Conservation (phyloP, 768 basidiomycete species). For the Pulveroboletus sp. region DNA sequence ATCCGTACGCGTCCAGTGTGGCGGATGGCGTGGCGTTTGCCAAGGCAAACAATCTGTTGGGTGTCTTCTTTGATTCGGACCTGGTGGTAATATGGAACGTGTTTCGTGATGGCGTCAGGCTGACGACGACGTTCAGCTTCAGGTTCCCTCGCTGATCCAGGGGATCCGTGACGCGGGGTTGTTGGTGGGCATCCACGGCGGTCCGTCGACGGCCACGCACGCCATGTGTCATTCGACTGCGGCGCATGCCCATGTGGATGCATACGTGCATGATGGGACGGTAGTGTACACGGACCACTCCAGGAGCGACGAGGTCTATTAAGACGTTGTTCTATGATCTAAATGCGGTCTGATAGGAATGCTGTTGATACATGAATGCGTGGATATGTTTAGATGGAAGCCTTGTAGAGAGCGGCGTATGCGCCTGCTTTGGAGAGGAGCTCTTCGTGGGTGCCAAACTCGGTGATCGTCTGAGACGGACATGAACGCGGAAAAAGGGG, state of each 20-base stretch:
- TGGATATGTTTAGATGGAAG: constrained; percentile 49
- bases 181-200: constrained; percentile 82
- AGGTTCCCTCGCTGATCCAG: constrained; percentile 87
- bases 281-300: constrained; percentile 68
- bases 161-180: constrained; percentile 88
- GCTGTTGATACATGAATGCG: constrained; percentile 21
- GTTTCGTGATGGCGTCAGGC: constrained; percentile 10
- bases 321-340: constrained; percentile 26
- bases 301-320: constrained; percentile 41
- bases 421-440: constrained; percentile 56
- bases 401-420: constrained; percentile 68
- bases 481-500: constrained; percentile 17
- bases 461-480: constrained; percentile 58
- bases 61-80: constrained; percentile 84
- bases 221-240: constrained; percentile 36
- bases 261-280: constrained; percentile 59
- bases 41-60: constrained; percentile 87
- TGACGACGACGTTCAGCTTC: constrained; percentile 43
- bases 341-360: constrained; percentile 12
- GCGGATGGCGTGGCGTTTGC: constrained; percentile 93
- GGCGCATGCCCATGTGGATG: constrained; percentile 60
- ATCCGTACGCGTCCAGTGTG: constrained; percentile 62
- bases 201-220: constrained; percentile 45
- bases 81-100: constrained; percentile 61
- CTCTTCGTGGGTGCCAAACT: constrained; percentile 74